Base-by-base conservation (phyloP, 2,329 filamentous ascomycete species). In the Monosporascus cannonballus region DNA sequence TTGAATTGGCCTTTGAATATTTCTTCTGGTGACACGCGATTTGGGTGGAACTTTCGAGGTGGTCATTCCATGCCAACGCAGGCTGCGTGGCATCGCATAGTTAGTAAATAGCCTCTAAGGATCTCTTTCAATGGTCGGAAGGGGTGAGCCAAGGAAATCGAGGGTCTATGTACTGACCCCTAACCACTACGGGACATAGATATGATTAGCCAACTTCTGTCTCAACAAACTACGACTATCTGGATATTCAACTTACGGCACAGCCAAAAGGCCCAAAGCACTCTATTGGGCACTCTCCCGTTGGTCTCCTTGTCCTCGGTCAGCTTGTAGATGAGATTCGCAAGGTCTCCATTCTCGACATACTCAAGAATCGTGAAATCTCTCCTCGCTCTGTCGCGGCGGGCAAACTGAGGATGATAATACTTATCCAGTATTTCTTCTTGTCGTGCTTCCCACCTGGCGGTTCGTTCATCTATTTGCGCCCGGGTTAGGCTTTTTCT, bases 311-410 rank as follows among this genome's bases (percentile, higher is more conserved):
- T 34, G 30, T 34, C 30, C 30, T 34, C 30, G 30, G 30, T 9
- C 14, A 59, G 54, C 34, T 54, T 60, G 1, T 11, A 0, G 24
- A 62, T 58, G 5, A 64, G 46, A 7, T 4, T n/a, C 17, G 20
- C 44, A 17, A 64, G 49, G 36, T 30, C 54, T 6, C 62, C 62
- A 41, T 60, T 50, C 9, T 54, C 48, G 2, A 62, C 0, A 34
- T 60, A 63, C 46, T 64, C 61, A 47, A 61, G 50, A 14, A 60
- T 17, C 1, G 62, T 51, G 24, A 54, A 57, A 30, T 61, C 53
- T 6, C 6, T 47, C 36, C 48, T 34, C 9, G 9, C 30, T 34
- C 30, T 5, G 30, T 11, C 30, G 14, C 30, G 30, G 11, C 9
- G 11, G 1, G 4, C 30, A 34, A 34, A 34, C 30, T 34, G 9